Base-by-base conservation (phyloP, 2,329 filamentous ascomycete genomes). In the Aureobasidium pullulans region DNA sequence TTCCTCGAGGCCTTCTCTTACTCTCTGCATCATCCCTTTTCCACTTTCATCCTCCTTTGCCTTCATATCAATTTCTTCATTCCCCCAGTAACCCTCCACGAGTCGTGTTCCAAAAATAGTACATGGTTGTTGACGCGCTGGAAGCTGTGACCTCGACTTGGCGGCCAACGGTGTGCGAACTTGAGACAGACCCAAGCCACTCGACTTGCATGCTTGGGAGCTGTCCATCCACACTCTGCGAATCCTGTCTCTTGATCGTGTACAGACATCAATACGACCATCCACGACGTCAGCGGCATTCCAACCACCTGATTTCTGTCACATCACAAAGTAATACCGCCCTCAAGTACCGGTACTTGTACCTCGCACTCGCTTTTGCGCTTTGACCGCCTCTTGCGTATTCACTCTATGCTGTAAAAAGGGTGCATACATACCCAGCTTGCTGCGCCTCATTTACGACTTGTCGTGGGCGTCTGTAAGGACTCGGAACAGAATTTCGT, bases 391-490 rank as follows among this genome's bases (percentile, higher is more conserved):
- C 42, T 23, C 42, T 23, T 10, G 42, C 42, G 37, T 42, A 29
- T 16, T 37, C 28, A 42, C 37, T 42, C 19, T 54, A 43, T 37
- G 39, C 37, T 42, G 50, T 37, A 23, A 23, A 23, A 23, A 23
- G 23, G 23, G 23, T 23, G 23, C 23, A 23, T 23, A 37, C 36
- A 34, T 11, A 19, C 29, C 13, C n/a, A 43, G 6, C 29, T n/a
- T 36, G 31, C 52, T 57, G 52, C 52, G 52, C 52, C 52, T 43
- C 50, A 54, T 23, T 43, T 54, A 23, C 37, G 15, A n/a, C 34
- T 54, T 23, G 7, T 32, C 28, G n/a, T 43, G 32, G 50, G 10
- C 29, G 8, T 54, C 37, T 43, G 37, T 54, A 52, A 40, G 15
- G 19, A 39, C 37, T 16, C 49, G n/a, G 15, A 10, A 40, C 37